A percentile compares a stretch with the other conserved stretches of the same genome.
Conservation (phyloP, 345 rosid species). For the Eucalyptus coolabah region DNA sequence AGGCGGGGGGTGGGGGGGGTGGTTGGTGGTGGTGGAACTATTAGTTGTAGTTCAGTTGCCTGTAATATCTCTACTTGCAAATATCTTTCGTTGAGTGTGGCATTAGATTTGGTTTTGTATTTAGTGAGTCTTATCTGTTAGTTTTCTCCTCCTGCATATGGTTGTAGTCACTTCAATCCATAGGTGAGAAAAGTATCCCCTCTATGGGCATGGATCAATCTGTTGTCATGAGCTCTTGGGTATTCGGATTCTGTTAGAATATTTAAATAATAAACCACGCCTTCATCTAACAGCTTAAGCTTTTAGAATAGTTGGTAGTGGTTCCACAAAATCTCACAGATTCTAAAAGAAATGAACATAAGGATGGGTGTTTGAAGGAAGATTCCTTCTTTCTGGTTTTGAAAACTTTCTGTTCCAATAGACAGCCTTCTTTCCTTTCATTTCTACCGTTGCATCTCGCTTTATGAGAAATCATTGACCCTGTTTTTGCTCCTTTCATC, state of each 20-base stretch:
- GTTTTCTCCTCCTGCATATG: not conserved
- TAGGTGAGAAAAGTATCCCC: not conserved
- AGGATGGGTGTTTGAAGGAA: not conserved
- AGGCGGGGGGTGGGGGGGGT: fast-evolving
- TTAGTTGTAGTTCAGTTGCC: not conserved
- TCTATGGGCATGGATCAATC: not conserved
- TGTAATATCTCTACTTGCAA: not conserved
- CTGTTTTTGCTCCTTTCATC: not conserved
- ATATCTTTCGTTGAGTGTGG: not conserved
- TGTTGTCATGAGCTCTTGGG: not conserved
- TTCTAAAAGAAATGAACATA: not conserved
- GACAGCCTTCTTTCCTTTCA: not conserved
- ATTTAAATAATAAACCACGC: too few species aligned
- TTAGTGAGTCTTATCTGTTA: not conserved
- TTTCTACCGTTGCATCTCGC: not conserved
- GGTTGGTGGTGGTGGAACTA: not conserved
- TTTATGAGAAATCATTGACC: not conserved
- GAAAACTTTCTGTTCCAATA: not conserved
- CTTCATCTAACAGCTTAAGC: too few species aligned
- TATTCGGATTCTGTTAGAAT: not conserved
- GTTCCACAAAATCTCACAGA: not conserved
- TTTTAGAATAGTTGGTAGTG: too few species aligned
- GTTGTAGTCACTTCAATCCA: not conserved
- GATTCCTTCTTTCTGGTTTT: not conserved
- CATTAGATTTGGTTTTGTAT: not conserved